A percentile compares a stretch with the other conserved stretches of the same genome.
phyloP scores from a whole-genome alignment of 2,329 filamentous ascomycete species.

The Fusarium sp. region DNA sequence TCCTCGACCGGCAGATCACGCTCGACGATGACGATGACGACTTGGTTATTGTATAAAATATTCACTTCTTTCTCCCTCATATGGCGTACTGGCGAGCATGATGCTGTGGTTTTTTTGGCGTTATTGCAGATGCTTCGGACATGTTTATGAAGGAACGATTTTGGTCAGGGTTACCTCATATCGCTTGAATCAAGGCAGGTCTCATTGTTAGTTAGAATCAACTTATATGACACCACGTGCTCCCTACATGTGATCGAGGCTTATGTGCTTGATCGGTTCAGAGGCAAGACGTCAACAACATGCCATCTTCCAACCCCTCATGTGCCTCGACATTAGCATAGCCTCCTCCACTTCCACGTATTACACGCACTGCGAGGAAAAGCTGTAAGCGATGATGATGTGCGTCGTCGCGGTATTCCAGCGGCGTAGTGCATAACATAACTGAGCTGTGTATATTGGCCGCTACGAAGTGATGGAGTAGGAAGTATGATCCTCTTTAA shows the following conservation, averaged over 20 bases:
- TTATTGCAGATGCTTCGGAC: conserved; percentile 28
- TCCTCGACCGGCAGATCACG: conserved; percentile 47
- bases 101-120: conserved; percentile 23
- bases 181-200: conserved; percentile 26
- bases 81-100: conserved; percentile 33
- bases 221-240: background rate
- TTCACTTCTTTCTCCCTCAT: conserved; percentile 10
- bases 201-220: conserved; percentile 15
- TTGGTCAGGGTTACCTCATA: conserved; percentile 31
- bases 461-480: background rate
- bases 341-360: background rate
- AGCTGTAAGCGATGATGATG: background rate
- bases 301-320: background rate
- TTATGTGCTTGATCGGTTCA: background rate
- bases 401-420: background rate
- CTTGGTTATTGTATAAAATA: conserved; percentile 56
- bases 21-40: conserved; percentile 62
- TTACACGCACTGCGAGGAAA: background rate
- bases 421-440: conserved; percentile 5
- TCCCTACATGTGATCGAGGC: background rate
- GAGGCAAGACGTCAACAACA: conserved; percentile 13
- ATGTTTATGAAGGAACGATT: conserved; percentile 41
- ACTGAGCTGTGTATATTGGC: background rate
- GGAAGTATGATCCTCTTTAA: background rate
- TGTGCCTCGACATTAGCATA: background rate